Percentiles rank a stretch among this genome's conserved stretches.
Conservation (phyloP, 2,329 filamentous ascomycete genomes). For the Pseudogymnoascus sp. region DNA sequence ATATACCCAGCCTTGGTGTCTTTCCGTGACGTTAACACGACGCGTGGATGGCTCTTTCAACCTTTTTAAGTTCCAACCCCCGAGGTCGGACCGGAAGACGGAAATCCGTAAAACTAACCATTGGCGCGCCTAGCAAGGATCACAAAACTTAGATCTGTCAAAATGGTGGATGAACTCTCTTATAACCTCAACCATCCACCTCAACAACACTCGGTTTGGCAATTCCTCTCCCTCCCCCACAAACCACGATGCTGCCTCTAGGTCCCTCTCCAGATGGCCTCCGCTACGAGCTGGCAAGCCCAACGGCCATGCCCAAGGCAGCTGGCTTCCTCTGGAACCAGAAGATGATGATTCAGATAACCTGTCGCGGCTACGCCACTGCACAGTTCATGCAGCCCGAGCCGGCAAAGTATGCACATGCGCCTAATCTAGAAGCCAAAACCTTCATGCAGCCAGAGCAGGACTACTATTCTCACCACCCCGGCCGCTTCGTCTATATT, state of each 20-base stretch:
- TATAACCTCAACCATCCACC: not conserved
- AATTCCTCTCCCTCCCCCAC: not conserved
- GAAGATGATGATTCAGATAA: slow-evolving; percentile 52
- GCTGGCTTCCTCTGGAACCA: slow-evolving; percentile 51
- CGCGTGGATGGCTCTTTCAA: not conserved
- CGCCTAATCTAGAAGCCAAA: slow-evolving; percentile 48
- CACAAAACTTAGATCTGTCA: slow-evolving; percentile 8
- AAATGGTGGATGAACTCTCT: not conserved
- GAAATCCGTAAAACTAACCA: slow-evolving; percentile 5
- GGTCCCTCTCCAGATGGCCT: slow-evolving; percentile 37
- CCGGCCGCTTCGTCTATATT: slow-evolving; percentile 50
- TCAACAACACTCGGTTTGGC: not conserved
- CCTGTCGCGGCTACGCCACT: slow-evolving; percentile 49
- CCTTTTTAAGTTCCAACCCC: not conserved
- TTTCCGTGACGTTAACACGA: not conserved
- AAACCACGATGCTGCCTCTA: not conserved
- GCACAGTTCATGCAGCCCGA: slow-evolving; percentile 54
- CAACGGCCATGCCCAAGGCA: slow-evolving; percentile 48
- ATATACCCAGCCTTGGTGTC: not conserved
- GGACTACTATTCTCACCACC: slow-evolving; percentile 50
- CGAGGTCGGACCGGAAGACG: slow-evolving; percentile 4
- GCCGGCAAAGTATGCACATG: slow-evolving; percentile 50
- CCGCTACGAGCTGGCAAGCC: slow-evolving; percentile 46
- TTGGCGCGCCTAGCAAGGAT: slow-evolving; percentile 6
- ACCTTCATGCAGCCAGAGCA: slow-evolving; percentile 55